Evolutionary conservation across 106 monocot genomes (phyloP).

Genomic region (Triglochin maritima): DNA sequence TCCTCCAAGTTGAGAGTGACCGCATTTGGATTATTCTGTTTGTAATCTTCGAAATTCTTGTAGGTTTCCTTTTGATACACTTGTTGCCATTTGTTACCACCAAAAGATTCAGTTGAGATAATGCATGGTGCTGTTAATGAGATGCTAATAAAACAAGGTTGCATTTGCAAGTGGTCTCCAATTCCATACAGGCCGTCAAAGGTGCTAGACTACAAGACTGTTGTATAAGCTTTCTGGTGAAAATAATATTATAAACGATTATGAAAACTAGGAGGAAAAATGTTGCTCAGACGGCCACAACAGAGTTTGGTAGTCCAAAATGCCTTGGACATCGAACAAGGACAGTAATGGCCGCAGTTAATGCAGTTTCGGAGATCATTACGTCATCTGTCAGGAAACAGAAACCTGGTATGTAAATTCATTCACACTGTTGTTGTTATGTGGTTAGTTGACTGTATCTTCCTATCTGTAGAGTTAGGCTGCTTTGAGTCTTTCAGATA

Average conservation of each 20-base stretch:
- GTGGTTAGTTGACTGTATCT: background rate
- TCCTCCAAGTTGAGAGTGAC: too few species aligned
- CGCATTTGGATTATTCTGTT: too few species aligned
- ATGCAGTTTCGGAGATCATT: conserved; percentile 49
- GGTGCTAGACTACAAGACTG: background rate
- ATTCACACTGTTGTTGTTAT: background rate
- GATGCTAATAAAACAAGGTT: background rate
- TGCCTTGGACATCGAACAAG: conserved; percentile 33
- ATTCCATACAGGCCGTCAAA: background rate
- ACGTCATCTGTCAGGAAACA: conserved; percentile 58
- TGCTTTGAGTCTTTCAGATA: background rate
- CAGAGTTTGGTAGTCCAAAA: conserved; percentile 20
- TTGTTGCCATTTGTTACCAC: too few species aligned
- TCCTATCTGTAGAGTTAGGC: background rate
- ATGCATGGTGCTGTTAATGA: too few species aligned
- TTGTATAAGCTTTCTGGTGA: background rate
- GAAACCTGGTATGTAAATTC: conserved; percentile 25
- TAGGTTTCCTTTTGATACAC: too few species aligned
- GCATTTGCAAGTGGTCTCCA: background rate
- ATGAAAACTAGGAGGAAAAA: conserved; percentile 68
- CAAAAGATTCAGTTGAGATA: too few species aligned
- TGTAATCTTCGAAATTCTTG: too few species aligned
- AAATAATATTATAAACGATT: conserved; percentile 21
- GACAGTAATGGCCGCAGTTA: conserved; percentile 25
- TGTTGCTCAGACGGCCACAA: conserved; percentile 21